Evolutionary conservation across 768 basidiomycete genomes (phyloP), one percentile per base, ranked within the genome.

Genomic region (Naganishia antarctica): DNA sequence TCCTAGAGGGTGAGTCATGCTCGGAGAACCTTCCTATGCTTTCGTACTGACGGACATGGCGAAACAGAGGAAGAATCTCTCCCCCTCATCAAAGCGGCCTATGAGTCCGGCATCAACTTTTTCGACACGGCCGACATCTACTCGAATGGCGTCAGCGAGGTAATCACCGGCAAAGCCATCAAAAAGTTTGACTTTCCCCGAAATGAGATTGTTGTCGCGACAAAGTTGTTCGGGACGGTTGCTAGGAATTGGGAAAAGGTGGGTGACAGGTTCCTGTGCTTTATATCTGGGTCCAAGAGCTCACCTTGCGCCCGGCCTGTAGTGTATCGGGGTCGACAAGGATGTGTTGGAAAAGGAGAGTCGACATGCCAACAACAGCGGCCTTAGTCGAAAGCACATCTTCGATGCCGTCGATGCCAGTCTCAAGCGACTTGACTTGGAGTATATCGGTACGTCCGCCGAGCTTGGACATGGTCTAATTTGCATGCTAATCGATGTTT

Each of bases 131-230:
- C 72, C 60, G 68, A 74, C 47, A 70, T 70, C 37, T 73, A 73
- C 61, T 66, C 43, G 40, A 47, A 47, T 28, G 43, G 44, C 26
- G 15, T 34, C 41, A 41, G 46, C 29, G 12, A 32, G 16, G 32
- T 63, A 8, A 81, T 88, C 58, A 79, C 88, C 21, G 88, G 88
- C 12, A 85, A 86, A 68, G 87, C 84, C 2, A 84, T 90, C 78
- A 87, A 86, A 70, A 71, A 84, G 66, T 81, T 83, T 67, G 73
- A 84, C 23, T 79, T 88, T 13, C 87, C 87, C n/a, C 83, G 88
- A 1, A 85, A 86, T 15, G 83, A 86, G 68, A 84, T 89, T 47
- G 88, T 90, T 18, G 82, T 90, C 16, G 82, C 90, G 80, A 88
- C 89, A 61, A 90, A 90, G 79, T 84, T 84, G 4, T 70, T 46